Percentiles rank a stretch among this genome's conserved stretches.
phyloP scores from a whole-genome alignment of 1,284 basidiomycete species.

The Rhodotorula glutinis region DNA sequence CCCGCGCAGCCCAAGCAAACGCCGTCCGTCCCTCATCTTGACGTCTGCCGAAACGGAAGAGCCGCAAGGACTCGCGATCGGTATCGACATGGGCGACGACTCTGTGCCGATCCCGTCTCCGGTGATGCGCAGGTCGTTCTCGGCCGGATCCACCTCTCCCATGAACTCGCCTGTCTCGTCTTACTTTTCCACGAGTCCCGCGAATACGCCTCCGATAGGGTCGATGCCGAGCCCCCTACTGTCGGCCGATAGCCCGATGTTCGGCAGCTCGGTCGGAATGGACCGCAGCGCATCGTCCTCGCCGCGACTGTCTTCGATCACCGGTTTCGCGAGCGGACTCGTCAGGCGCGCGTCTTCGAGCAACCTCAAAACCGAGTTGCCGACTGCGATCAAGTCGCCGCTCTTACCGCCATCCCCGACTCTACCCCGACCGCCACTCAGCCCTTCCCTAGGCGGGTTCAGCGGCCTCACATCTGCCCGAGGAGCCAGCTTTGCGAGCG shows the following conservation, averaged over 20 bases:
- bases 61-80: constrained; percentile 28
- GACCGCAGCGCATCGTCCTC: constrained; percentile 28
- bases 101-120: constrained; percentile 4
- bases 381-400: constrained; percentile 21
- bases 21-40: constrained; percentile 35
- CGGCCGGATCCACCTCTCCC: constrained; percentile 16
- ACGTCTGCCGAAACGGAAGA: constrained; percentile 30
- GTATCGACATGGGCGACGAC: constrained; percentile 17
- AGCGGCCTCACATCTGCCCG: neutral
- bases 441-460: constrained; percentile 11
- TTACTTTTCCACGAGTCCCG: constrained; percentile 26
- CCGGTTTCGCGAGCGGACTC: constrained; percentile 34
- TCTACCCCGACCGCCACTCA: constrained; percentile 10
- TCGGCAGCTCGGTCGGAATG: constrained; percentile 9
- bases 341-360: constrained; percentile 32
- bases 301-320: constrained; percentile 26
- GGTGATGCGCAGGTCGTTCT: constrained; percentile 17
- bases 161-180: constrained; percentile 5
- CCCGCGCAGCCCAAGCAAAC: neutral
- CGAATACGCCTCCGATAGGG: constrained; percentile 19
- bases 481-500: constrained; percentile 25
- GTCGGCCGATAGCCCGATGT: constrained; percentile 7
- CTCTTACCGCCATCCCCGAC: constrained; percentile 16
- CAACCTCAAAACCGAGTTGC: constrained; percentile 23
- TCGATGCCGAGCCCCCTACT: constrained; percentile 19